A percentile compares a stretch with the other conserved stretches of the same genome.
phyloP scores from a whole-genome alignment of 1,284 basidiomycete species.

The Fistulinella staudtii region DNA sequence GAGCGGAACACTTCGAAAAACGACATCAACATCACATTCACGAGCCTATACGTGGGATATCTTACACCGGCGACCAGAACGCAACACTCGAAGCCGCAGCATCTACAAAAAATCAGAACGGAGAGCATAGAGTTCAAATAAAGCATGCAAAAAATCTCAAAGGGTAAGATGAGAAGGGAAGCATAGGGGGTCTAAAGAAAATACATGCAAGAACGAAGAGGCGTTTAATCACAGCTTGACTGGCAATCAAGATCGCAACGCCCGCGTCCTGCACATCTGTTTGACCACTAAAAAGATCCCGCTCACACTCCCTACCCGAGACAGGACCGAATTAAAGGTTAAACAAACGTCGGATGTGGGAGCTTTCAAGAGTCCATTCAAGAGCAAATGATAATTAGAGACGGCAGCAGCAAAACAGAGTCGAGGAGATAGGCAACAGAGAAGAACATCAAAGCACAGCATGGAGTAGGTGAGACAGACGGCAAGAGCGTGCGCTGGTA shows the following conservation, averaged over 20 bases:
- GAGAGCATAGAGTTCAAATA: not conserved
- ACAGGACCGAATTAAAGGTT: slow-evolving; percentile 43
- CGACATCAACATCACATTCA: no score
- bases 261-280: slow-evolving; percentile 30
- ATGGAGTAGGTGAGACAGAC: no score
- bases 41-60: no score
- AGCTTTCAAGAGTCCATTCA: slow-evolving; percentile 25
- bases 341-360: slow-evolving; percentile 34
- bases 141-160: not conserved
- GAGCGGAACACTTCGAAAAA: no score
- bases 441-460: slow-evolving; percentile 13
- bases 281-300: slow-evolving; percentile 45
- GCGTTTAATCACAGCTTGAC: slow-evolving; percentile 5
- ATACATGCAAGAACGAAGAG: no score
- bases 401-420: slow-evolving; percentile 1
- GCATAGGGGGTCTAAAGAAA: no score
- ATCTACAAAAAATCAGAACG: no score
- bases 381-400: slow-evolving; percentile 11
- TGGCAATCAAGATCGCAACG: slow-evolving; percentile 21
- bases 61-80: no score
- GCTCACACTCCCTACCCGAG: slow-evolving; percentile 15
- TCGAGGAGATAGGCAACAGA: slow-evolving; percentile 5
- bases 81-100: no score
- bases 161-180: no score
- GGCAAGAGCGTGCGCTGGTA: no score